phyloP scores from a whole-genome alignment of 1,139 yeast species.

The Lodderomyces jiufengensis region DNA sequence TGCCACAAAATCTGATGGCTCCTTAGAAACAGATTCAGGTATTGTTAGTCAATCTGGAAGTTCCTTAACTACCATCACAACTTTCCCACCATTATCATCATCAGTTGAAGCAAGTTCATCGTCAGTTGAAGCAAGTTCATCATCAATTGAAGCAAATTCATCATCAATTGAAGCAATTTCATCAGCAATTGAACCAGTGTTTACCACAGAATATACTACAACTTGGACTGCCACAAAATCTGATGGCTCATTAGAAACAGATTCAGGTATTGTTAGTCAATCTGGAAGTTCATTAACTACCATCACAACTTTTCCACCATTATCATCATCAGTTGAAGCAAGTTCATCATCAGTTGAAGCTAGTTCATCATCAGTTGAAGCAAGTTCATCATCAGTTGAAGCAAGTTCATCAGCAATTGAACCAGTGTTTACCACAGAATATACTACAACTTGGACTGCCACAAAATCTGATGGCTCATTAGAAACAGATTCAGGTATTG shows the following conservation, averaged over 20 bases:
- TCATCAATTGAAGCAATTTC: too few relatives aligned
- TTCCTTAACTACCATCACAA: slow-evolving; percentile 3
- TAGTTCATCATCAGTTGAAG: too few relatives aligned
- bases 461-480: slow-evolving; percentile 15
- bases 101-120: too few relatives aligned
- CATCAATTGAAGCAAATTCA: too few relatives aligned
- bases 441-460: slow-evolving; percentile 10
- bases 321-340: too few relatives aligned
- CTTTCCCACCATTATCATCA: not conserved
- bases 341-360: too few relatives aligned
- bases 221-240: slow-evolving; percentile 9
- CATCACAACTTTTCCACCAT: slow-evolving; percentile 3
- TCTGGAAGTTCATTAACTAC: slow-evolving; percentile 6
- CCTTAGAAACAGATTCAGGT: slow-evolving; percentile 10
- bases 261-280: slow-evolving; percentile 8
- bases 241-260: slow-evolving; percentile 16
- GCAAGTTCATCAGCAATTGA: too few relatives aligned
- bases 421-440: slow-evolving; percentile 10
- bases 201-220: slow-evolving; percentile 10
- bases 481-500: slow-evolving; percentile 11
- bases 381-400: too few relatives aligned
- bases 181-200: too few relatives aligned
- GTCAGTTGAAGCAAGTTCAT: too few relatives aligned
- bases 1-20: slow-evolving; percentile 4
- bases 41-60: slow-evolving; percentile 4